These are phyloP conservation scores for Ceratocystis colombiana DNA, from an alignment of 2,329 filamentous ascomycete species.

Conservation along the genomic window DNA sequence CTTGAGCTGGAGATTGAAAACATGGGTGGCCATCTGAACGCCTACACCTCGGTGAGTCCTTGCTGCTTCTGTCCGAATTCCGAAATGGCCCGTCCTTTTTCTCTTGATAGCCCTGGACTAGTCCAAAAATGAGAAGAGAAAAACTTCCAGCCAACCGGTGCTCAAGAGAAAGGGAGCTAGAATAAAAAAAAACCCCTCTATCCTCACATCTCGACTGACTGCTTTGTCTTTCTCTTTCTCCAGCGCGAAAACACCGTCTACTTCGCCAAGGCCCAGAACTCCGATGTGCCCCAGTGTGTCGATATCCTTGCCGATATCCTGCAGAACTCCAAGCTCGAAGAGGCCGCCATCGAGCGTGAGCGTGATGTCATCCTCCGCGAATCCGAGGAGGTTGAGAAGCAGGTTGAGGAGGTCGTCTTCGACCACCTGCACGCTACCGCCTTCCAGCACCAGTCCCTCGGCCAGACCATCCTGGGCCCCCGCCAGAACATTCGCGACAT, in stretches of 20 bases:
- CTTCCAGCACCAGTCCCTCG: constrained; percentile 90
- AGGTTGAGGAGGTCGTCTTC: constrained; percentile 98
- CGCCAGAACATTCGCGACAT: constrained; percentile 98
- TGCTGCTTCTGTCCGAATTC: constrained; percentile 19
- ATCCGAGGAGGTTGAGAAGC: constrained; percentile 99
- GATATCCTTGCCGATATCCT: constrained; percentile 99
- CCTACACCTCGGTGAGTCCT: constrained; percentile 87
- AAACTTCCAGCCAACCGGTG: not conserved
- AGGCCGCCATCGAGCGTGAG: constrained; percentile 87
- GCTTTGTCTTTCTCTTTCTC: constrained; percentile 20
- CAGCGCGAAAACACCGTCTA: constrained; percentile 99
- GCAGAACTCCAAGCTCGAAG: constrained; percentile 97
- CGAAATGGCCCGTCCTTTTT: not conserved
- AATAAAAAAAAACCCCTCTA: not conserved
- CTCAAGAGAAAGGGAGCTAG: not conserved
- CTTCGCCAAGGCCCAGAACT: constrained; percentile 98
- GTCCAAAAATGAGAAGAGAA: not conserved
- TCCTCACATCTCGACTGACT: constrained; percentile 22
- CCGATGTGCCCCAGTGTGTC: constrained; percentile 89
- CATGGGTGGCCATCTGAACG: constrained; percentile 98
- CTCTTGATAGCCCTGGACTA: not conserved
- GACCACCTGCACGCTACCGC: constrained; percentile 98
- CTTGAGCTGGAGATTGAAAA: constrained; percentile 99
- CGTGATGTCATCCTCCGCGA: constrained; percentile 97
- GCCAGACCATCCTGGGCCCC: constrained; percentile 93